Evolutionary conservation across 768 basidiomycete genomes (phyloP).

Genomic region (Multifurca ochricompacta): DNA sequence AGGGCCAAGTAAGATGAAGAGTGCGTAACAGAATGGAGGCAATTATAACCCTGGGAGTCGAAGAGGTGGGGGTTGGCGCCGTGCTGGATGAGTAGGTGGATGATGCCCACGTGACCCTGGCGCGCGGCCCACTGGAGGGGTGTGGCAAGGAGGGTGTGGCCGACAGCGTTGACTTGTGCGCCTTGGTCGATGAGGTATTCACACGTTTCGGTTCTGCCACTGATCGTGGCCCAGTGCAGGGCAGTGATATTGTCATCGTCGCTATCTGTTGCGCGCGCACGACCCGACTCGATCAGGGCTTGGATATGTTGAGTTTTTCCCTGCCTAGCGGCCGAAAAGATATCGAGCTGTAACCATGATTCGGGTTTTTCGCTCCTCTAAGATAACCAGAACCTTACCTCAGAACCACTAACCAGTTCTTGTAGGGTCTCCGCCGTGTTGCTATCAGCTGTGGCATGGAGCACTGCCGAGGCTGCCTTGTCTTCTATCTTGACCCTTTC

Average conservation of each 20-base stretch:
- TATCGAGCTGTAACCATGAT: conserved; percentile 37
- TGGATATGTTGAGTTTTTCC: conserved; percentile 65
- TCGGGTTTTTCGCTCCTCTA: background rate
- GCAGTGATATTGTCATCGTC: conserved; percentile 91
- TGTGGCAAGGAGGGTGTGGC: conserved; percentile 86
- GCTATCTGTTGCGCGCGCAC: conserved; percentile 61
- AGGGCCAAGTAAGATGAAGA: conserved; percentile 90
- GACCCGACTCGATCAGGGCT: conserved; percentile 59
- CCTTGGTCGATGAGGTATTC: conserved; percentile 81
- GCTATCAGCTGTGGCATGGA: background rate
- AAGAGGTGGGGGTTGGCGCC: conserved; percentile 85
- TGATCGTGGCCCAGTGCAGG: conserved; percentile 96
- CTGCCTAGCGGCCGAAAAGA: conserved; percentile 79
- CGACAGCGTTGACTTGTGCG: conserved; percentile 86
- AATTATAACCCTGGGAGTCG: conserved; percentile 92
- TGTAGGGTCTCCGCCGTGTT: background rate
- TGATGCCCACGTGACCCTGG: conserved; percentile 91
- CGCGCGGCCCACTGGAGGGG: conserved; percentile 97
- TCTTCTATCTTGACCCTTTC: conserved; percentile 1
- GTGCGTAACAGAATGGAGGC: conserved; percentile 88
- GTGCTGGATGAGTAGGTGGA: conserved; percentile 82
- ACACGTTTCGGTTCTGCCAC: conserved; percentile 82
- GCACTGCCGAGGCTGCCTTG: background rate
- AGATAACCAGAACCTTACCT: background rate
- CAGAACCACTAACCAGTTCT: background rate